Percentiles rank a stretch among this genome's conserved stretches.
phyloP scores from a whole-genome alignment of 306 rosid species.

The Acacia acuminata region DNA sequence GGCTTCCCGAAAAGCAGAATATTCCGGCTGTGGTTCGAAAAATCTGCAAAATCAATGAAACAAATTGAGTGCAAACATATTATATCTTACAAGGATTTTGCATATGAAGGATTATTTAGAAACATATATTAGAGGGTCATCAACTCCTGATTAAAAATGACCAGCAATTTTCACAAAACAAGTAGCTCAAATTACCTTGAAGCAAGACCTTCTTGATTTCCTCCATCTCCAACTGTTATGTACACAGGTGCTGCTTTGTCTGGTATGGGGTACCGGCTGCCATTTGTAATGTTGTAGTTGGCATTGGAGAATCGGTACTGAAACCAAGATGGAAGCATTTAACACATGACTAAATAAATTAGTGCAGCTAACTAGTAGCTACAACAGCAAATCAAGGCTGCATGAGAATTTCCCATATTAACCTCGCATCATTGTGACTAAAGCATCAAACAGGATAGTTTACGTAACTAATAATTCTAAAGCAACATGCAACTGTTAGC shows the following conservation, averaged over 20 bases:
- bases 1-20: slow-evolving; percentile 94
- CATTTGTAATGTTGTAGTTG: slow-evolving; percentile 68
- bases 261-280: slow-evolving; percentile 57
- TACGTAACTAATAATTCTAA: slow-evolving; percentile 4
- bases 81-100: background rate
- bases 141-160: background rate
- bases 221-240: slow-evolving; percentile 97
- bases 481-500: slow-evolving; percentile 24
- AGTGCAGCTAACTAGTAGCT: background rate
- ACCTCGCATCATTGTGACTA: slow-evolving; percentile 20
- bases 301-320: slow-evolving; percentile 86
- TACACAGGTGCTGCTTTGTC: slow-evolving; percentile 93
- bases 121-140: background rate
- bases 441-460: slow-evolving; percentile 18
- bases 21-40: slow-evolving; percentile 86
- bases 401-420: background rate
- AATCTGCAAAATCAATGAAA: slow-evolving; percentile 54
- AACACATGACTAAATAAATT: slow-evolving; percentile 23
- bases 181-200: slow-evolving; percentile 51
- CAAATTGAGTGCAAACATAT: background rate
- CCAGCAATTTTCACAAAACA: background rate
- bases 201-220: slow-evolving; percentile 99
- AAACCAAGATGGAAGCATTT: slow-evolving; percentile 28
- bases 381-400: background rate
- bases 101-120: slow-evolving; percentile 10